phyloP scores from a whole-genome alignment of 2,329 filamentous ascomycete species.

The Diaporthe sp. region DNA sequence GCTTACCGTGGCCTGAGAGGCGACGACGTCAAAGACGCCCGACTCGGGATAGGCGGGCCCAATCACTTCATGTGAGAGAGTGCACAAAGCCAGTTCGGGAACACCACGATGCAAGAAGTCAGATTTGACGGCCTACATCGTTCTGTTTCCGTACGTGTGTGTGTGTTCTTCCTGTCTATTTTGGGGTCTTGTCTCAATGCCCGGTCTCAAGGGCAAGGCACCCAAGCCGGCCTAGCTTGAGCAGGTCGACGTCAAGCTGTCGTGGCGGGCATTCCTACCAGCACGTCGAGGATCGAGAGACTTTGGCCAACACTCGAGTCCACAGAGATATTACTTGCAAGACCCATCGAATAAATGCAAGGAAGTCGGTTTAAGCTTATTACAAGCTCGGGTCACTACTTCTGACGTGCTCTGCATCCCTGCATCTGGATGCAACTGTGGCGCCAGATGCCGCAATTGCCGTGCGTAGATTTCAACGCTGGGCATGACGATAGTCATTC shows the following conservation, averaged over 20 bases:
- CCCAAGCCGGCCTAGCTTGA: conserved; percentile 4
- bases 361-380: conserved; percentile 18
- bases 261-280: neutral
- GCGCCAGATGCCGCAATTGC: neutral
- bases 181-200: neutral
- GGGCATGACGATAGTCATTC: neutral
- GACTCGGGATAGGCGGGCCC: neutral
- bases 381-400: conserved; percentile 6
- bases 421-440: conserved; percentile 24
- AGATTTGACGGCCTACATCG: neutral
- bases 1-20: conserved; percentile 42
- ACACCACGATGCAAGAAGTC: neutral
- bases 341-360: neutral
- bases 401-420: conserved; percentile 24
- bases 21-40: conserved; percentile 23
- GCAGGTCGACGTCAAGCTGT: neutral
- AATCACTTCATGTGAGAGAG: neutral
- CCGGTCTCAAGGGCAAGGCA: neutral
- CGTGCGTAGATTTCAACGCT: too few species aligned
- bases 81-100: neutral
- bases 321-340: neutral
- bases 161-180: neutral
- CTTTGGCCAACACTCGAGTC: neutral
- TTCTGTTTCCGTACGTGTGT: neutral
- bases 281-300: neutral